Conservation (phyloP, 495 filamentous ascomycete species). For the Chaetomium cochliodes region DNA sequence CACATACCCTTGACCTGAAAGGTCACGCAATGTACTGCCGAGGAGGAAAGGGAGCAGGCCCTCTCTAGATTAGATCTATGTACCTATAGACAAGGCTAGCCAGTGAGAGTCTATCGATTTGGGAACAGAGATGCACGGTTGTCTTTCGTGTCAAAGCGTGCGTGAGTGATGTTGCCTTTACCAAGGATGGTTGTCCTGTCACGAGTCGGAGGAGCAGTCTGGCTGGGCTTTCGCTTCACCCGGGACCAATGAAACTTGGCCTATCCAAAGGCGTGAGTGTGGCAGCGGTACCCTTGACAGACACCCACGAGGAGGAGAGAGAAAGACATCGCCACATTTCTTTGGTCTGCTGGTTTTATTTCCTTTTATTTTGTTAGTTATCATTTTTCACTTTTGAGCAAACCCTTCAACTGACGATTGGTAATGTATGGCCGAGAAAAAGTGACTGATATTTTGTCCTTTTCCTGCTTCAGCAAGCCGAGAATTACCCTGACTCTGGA, state of each 20-base stretch:
- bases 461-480: neutral
- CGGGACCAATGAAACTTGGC: neutral
- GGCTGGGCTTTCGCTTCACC: neutral
- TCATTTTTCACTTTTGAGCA: no score
- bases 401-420: neutral
- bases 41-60: no score
- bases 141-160: constrained; percentile 14
- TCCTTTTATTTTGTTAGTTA: no score
- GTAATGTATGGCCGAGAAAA: neutral
- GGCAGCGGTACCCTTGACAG: neutral
- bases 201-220: neutral
- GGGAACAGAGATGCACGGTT: neutral
- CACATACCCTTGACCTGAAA: no score
- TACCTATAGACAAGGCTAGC: no score
- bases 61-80: neutral
- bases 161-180: neutral
- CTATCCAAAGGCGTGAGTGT: neutral
- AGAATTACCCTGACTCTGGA: neutral
- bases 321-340: no score
- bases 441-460: neutral
- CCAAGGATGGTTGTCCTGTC: neutral
- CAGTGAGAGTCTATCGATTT: neutral
- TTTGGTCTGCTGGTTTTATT: no score
- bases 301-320: no score
- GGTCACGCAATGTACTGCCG: no score